Percentiles rank a stretch among this genome's conserved stretches.
These are phyloP conservation scores for Fusarium abutilonis DNA, from an alignment of 2,329 filamentous ascomycete species.

Conservation along the genomic window DNA sequence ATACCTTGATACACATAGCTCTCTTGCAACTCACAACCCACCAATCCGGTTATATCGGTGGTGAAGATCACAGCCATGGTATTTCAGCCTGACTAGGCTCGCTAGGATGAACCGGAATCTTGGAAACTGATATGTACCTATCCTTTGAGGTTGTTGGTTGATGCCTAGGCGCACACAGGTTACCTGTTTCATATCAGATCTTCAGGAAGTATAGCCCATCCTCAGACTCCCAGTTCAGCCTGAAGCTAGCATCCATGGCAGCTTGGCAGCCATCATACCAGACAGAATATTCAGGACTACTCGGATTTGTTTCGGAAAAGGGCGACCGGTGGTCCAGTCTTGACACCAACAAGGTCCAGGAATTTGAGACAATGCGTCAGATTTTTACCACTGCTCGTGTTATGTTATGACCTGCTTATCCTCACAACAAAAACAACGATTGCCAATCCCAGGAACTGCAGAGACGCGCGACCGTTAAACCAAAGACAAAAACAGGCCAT, in stretches of 20 bases:
- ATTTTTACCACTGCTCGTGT: neutral
- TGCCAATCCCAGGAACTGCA: slow-evolving; percentile 7
- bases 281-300: neutral
- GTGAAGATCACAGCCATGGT: slow-evolving; percentile 6
- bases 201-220: slow-evolving; percentile 7
- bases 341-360: neutral
- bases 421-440: slow-evolving; percentile 2
- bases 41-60: neutral
- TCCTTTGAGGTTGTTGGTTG: slow-evolving; percentile 2
- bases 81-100: slow-evolving; percentile 9
- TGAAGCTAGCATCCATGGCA: slow-evolving; percentile 8
- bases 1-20: neutral
- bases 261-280: slow-evolving; percentile 18
- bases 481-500: slow-evolving; percentile 30
- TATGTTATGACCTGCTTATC: slow-evolving; percentile 19
- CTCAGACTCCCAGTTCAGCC: slow-evolving; percentile 18
- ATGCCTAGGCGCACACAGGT: slow-evolving; percentile 1
- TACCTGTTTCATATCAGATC: slow-evolving; percentile 21
- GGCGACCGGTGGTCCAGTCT: slow-evolving; percentile 8
- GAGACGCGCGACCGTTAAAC: slow-evolving; percentile 12
- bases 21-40: neutral
- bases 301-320: slow-evolving; percentile 20
- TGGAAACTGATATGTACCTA: slow-evolving; percentile 11
- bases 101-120: slow-evolving; percentile 8
- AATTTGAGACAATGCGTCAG: neutral